These are phyloP conservation scores for Spergularia bocconei DNA, from an alignment of 148 eudicot genomes.

Conservation along the genomic window DNA sequence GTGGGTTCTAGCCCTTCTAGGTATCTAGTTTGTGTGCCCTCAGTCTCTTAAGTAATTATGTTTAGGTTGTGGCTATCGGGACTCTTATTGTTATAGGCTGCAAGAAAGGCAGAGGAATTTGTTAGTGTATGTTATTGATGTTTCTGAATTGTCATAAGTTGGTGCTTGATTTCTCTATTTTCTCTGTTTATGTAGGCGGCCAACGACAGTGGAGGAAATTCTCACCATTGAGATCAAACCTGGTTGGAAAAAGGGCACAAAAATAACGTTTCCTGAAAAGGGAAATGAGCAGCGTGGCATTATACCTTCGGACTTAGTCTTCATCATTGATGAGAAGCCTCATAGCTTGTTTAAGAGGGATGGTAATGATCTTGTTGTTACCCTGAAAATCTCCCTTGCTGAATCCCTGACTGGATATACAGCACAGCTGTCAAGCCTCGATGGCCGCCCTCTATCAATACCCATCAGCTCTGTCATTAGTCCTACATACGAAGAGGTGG, in stretches of 20 bases:
- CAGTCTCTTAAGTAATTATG: too few relatives aligned
- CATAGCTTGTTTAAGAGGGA: constrained; percentile 61
- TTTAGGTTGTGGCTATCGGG: too few relatives aligned
- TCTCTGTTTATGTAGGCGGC: constrained; percentile 40
- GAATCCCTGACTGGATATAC: constrained; percentile 75
- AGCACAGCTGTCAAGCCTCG: constrained; percentile 60
- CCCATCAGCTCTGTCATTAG: constrained; percentile 52
- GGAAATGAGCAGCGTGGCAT: constrained; percentile 67
- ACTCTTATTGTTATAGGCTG: too few relatives aligned
- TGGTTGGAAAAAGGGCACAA: constrained; percentile 83
- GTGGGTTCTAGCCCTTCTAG: too few relatives aligned
- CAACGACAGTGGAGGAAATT: constrained; percentile 64
- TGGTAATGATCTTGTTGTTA: constrained; percentile 55
- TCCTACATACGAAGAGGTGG: constrained; percentile 65
- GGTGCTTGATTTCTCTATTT: neutral
- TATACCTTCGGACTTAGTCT: constrained; percentile 67
- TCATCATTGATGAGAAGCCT: constrained; percentile 79
- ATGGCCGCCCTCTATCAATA: constrained; percentile 53
- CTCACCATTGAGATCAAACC: constrained; percentile 71
- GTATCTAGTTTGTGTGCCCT: too few relatives aligned
- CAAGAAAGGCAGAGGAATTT: neutral
- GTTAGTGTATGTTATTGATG: neutral
- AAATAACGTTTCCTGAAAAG: constrained; percentile 73
- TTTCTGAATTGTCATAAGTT: neutral
- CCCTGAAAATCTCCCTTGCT: constrained; percentile 61